Conservation (phyloP, 768 basidiomycete genomes). For the Leccinum sublutescens region DNA sequence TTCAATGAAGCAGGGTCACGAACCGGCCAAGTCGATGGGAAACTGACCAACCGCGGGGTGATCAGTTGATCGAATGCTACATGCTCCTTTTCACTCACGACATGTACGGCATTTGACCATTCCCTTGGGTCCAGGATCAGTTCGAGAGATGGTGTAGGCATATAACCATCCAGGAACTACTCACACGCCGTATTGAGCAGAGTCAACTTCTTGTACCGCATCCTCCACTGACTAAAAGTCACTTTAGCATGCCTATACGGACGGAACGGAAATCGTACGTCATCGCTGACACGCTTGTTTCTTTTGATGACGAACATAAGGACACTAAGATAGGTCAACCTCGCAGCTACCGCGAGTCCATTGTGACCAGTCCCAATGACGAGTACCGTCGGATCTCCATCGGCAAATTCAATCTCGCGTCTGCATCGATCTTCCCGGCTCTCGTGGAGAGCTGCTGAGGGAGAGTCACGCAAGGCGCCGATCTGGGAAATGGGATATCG, state of each 20-base stretch:
- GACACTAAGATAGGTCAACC: slow-evolving; percentile 56
- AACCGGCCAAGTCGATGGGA: slow-evolving; percentile 53
- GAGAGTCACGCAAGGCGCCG: slow-evolving; percentile 40
- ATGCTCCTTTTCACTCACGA: slow-evolving; percentile 36
- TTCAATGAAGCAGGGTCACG: slow-evolving; percentile 44
- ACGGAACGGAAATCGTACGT: slow-evolving; percentile 10
- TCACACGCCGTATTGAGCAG: slow-evolving; percentile 52
- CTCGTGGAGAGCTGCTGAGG: slow-evolving; percentile 41
- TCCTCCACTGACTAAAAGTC: slow-evolving; percentile 42
- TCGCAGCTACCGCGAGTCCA: slow-evolving; percentile 61
- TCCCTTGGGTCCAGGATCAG: slow-evolving; percentile 35
- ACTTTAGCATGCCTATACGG: slow-evolving; percentile 1
- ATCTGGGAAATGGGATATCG: slow-evolving; percentile 5
- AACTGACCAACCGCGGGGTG: slow-evolving; percentile 32
- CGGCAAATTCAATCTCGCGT: slow-evolving; percentile 43
- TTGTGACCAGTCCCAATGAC: slow-evolving; percentile 65
- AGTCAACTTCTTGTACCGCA: slow-evolving; percentile 53
- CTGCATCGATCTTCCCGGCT: slow-evolving; percentile 49
- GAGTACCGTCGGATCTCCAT: slow-evolving; percentile 53
- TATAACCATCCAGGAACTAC: slow-evolving; percentile 21
- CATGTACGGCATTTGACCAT: slow-evolving; percentile 53
- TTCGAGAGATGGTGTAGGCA: neutral
- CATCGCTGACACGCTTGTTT: slow-evolving; percentile 50
- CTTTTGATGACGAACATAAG: slow-evolving; percentile 53
- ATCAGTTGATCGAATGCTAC: neutral